Base-by-base conservation (phyloP, 495 filamentous ascomycete species). In the Aspergillus leporis region DNA sequence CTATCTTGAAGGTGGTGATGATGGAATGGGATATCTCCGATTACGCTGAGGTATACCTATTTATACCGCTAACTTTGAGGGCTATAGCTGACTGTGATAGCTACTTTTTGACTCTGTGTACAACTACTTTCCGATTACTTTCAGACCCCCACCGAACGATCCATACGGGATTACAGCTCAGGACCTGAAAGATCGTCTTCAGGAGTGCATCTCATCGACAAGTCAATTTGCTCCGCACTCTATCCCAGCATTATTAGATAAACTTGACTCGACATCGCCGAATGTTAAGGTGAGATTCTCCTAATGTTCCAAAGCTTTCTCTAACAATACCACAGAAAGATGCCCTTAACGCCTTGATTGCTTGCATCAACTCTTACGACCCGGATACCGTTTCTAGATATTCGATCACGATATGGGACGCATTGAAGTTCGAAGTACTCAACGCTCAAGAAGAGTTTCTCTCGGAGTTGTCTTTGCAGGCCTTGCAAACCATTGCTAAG, bases 111-210 rank as follows among this genome's bases (percentile, higher is more conserved):
- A 91, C 60, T 76, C 87, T 4, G 86, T 88, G 16, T 91, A 89
- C 66, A 89, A 89, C 60, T 91, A 91, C 69, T 91, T 91, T 66
- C 88, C 88, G 0, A 90, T 91, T 55, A 90, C 88, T 0, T 91
- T 90, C 69, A 79, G 83, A 61, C 88, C 88, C 21, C 88, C 88
- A 0, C 88, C 88, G 9, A 86, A 89, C 56, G 88, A 91, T 64
- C 87, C 88, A 5, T 90, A 89, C 46, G 83, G 85, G 5, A 90
- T 91, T 56, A 89, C 88, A 28, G 81, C 88, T 5, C 87, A 91
- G 68, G 83, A 91, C 59, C 69, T 91, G 48, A 91, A 91, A 60
- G 76, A 78, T 41, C 80, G 88, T 21, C 70, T 91, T n/a, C 80
- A 88, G 55, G 83, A 84, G 43, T 91, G 88, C 63, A 87, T 91